Evolutionary conservation across 2,329 filamentous ascomycete species (phyloP), one percentile per base, ranked within the genome.

Genomic region (Phyllosticta citriasiana): DNA sequence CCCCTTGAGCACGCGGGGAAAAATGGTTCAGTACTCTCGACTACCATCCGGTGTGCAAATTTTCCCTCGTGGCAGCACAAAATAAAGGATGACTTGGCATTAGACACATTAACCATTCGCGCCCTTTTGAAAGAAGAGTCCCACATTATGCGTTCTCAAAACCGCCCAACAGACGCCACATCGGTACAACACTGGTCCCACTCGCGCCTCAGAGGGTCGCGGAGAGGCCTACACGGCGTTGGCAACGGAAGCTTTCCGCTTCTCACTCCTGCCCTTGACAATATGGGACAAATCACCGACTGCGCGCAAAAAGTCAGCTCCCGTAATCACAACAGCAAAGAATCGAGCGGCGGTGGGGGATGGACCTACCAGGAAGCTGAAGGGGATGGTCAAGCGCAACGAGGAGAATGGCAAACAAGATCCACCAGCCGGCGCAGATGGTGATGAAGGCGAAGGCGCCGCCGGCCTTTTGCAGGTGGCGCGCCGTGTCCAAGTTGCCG

Each of bases 321-420:
- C 14, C 4, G 27, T 26, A 7, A 12, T 3, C 33, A 3, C 33
- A 22, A 22, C 19, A 22, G 33, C 3, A 40, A 14, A 40, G 9
- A 7, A 14, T n/a, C 25, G 5, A 57, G 19, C 19, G 19, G 27
- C 27, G 9, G 27, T 8, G 27, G 14, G 47, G 35, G 5, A 12
- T 14, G 2, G 10, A 47, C 60, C 27, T 54, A 62, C 60, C 60
- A 25, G 60, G 60, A 19, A 62, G 51, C 16, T 62, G 60, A 61
- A 82, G 75, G 1, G 81, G 81, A 63, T 83, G 82, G 57, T 81
- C 81, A 19, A 83, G 68, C 7, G 77, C 73, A 0, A 79, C 80
- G 35, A 83, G 71, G 71, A 84, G 73, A 61, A 83, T 82, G 9
- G 79, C 80, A 35, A 78, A 70, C 64, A 83, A 78, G 26, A 84